phyloP scores from a whole-genome alignment of 2,329 filamentous ascomycete genomes.

The Nectriaceae sp. region DNA sequence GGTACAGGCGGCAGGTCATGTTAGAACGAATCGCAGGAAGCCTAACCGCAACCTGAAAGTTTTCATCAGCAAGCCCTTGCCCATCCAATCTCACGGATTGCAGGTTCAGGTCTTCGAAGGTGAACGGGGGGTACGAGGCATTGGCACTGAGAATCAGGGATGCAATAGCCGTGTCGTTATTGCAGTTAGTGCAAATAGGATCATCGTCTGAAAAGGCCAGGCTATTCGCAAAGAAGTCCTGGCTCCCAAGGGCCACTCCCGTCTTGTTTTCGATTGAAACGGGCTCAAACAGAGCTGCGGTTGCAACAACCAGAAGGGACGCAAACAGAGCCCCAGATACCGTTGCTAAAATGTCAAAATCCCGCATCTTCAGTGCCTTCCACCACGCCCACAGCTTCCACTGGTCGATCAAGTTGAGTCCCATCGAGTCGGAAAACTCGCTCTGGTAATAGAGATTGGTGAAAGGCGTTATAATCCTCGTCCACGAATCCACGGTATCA shows the following conservation, averaged over 20 bases:
- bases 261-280: conserved; percentile 25
- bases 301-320: conserved; percentile 33
- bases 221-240: conserved; percentile 35
- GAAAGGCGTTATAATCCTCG: conserved; percentile 36
- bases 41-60: conserved; percentile 23
- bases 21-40: conserved; percentile 35
- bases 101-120: conserved; percentile 34
- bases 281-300: conserved; percentile 34
- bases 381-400: conserved; percentile 28
- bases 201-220: conserved; percentile 23
- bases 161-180: conserved; percentile 32
- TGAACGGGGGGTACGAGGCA: conserved; percentile 38
- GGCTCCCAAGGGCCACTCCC: conserved; percentile 23
- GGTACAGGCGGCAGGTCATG: conserved; percentile 28
- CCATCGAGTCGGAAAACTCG: conserved; percentile 32
- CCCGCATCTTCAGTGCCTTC: conserved; percentile 26
- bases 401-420: conserved; percentile 35
- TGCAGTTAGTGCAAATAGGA: conserved; percentile 24
- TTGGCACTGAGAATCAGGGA: conserved; percentile 38
- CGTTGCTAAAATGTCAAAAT: conserved; percentile 30
- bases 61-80: conserved; percentile 1
- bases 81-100: conserved; percentile 24
- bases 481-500: conserved; percentile 32
- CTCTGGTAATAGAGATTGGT: conserved; percentile 28
- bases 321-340: conserved; percentile 30